Evolutionary conservation across 164 flowering plant species (phyloP).

Genomic region (Aristolochia contorta): DNA sequence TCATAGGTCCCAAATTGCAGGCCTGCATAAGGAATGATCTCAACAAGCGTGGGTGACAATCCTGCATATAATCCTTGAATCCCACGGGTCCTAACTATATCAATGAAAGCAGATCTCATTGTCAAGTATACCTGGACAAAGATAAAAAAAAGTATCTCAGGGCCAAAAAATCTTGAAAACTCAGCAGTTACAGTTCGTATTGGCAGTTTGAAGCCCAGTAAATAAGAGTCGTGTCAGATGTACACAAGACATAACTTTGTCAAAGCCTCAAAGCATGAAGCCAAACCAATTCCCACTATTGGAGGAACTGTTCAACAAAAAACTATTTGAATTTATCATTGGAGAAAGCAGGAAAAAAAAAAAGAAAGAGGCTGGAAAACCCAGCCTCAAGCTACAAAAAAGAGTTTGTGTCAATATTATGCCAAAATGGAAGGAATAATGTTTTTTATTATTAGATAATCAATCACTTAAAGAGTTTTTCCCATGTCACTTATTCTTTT

Average conservation of each 20-base stretch:
- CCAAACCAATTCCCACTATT: neutral
- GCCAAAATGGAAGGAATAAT: too few relatives aligned
- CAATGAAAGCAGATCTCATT: constrained; percentile 78
- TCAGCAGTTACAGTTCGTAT: too few relatives aligned
- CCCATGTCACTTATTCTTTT: too few relatives aligned
- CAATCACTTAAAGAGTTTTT: too few relatives aligned
- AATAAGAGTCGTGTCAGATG: neutral
- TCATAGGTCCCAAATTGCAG: constrained; percentile 97
- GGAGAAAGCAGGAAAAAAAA: too few relatives aligned
- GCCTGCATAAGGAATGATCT: constrained; percentile 96
- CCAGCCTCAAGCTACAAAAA: too few relatives aligned
- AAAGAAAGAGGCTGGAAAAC: too few relatives aligned
- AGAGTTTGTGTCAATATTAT: too few relatives aligned
- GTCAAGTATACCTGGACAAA: constrained; percentile 62
- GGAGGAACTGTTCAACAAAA: neutral
- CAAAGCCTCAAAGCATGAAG: neutral
- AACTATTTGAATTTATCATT: neutral
- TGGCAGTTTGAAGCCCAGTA: too few relatives aligned
- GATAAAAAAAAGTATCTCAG: neutral
- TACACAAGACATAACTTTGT: neutral
- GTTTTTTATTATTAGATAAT: too few relatives aligned
- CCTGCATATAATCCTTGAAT: constrained; percentile 85
- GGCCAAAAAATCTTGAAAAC: neutral
- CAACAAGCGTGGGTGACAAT: constrained; percentile 88
- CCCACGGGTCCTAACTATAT: constrained; percentile 64